Base-by-base conservation (phyloP, 495 filamentous ascomycete genomes). In the Hypoxylon trugodes region DNA sequence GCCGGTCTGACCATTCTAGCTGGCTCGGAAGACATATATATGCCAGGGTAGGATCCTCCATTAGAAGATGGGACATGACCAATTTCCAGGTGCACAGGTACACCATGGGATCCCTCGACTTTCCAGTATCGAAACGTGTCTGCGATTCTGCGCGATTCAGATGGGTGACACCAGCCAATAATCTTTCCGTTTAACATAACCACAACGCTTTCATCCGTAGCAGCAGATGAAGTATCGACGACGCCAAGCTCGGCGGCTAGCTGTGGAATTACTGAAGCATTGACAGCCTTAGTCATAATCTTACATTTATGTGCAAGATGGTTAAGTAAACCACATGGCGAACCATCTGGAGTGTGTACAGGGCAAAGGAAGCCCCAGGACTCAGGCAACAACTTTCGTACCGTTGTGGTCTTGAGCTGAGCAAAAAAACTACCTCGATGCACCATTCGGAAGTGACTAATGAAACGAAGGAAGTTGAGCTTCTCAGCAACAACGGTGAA, bases 401-500 rank as follows among this genome's bases (percentile, higher is more conserved):
- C 95, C 0, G 95, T 94, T 4, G 95, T 98, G 0, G 95, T 98
- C 75, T 98, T 98, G 64, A 98, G 73, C 69, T 97, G 90, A 6
- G 95, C 94, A 75, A 98, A 98, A 85, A 98, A 98, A 75, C 91
- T 95, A 77, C 95, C 95, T 87, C 95, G 84, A 76, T 98, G 95
- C 59, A 98, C 92, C 92, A 97, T 97, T 46, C 95, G 92, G 82
- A 98, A 98, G 73, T 98, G 95, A 79, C 91, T 94, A 78, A 98
- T 96, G 79, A 98, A 98, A 65, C 95, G 90, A 69, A 96, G 89
- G 79, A 98, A 98, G 81, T 98, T 98, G 70, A 98, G 93, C 82
- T 98, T 98, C 76, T 98, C 95, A 3, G 95, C 95, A 52, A 97
- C 94, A 32, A 98, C 90, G 0, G 90, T 96, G 76, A 95, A 98